Evolutionary conservation across 1,139 yeast species (phyloP).

Genomic region (Candida sp.): DNA sequence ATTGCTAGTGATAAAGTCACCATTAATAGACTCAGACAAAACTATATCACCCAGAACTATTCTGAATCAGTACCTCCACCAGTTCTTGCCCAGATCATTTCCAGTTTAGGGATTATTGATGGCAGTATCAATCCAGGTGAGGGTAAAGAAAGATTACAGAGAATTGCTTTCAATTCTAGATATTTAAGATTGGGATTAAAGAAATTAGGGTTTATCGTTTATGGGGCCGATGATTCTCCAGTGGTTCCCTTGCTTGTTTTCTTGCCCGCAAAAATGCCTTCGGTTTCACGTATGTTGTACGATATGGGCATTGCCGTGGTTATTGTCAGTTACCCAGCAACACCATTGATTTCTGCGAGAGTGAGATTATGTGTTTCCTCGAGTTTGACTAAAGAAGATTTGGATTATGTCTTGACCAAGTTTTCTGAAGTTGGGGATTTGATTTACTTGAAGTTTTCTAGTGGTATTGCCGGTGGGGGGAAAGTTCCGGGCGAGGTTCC

Average conservation of each 20-base stretch:
- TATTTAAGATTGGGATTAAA: constrained; percentile 88
- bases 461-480: constrained; percentile 72
- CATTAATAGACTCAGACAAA: constrained; percentile 71
- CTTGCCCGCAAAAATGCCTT: constrained; percentile 94
- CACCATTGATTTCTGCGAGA: constrained; percentile 87
- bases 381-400: constrained; percentile 89
- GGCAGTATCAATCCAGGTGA: constrained; percentile 91
- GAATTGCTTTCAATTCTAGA: constrained; percentile 95
- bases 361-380: constrained; percentile 92
- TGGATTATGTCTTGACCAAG: constrained; percentile 73
- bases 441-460: constrained; percentile 71
- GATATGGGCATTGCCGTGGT: constrained; percentile 87
- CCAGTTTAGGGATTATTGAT: constrained; percentile 73
- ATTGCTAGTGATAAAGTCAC: constrained; percentile 69
- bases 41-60: constrained; percentile 70
- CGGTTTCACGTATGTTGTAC: constrained; percentile 79
- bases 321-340: constrained; percentile 96
- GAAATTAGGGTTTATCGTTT: constrained; percentile 88
- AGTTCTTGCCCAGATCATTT: constrained; percentile 81
- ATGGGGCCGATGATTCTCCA: constrained; percentile 96
- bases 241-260: constrained; percentile 86
- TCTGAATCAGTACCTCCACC: constrained; percentile 91
- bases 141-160: constrained; percentile 84
- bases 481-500: constrained; percentile 58
- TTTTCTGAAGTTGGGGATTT: constrained; percentile 80